Conservation (phyloP, 2,329 filamentous ascomycete genomes). For the Dothidotthia symphoricarpi region DNA sequence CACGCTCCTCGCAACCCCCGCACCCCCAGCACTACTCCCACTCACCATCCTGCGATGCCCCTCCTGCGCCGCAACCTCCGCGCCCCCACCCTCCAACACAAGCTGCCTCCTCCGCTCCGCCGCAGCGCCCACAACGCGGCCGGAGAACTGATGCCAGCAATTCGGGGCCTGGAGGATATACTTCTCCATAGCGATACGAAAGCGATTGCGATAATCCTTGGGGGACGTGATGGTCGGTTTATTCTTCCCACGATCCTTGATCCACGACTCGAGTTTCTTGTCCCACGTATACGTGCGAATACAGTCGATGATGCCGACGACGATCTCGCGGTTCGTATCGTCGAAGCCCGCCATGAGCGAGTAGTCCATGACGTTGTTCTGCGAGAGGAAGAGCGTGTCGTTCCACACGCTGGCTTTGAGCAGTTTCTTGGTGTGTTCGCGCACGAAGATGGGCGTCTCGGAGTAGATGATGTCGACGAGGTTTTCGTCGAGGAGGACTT, state of each 20-base stretch:
- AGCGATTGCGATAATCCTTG: slow-evolving; percentile 95
- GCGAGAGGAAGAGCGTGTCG: slow-evolving; percentile 89
- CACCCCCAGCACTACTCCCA: slow-evolving; percentile 10
- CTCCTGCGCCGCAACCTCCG: slow-evolving; percentile 1
- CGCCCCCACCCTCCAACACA: slow-evolving; percentile 10
- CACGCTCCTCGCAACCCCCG: slow-evolving; percentile 5
- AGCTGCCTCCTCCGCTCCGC: slow-evolving; percentile 17
- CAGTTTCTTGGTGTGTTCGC: slow-evolving; percentile 94
- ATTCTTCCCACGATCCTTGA: slow-evolving; percentile 89
- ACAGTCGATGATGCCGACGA: slow-evolving; percentile 95
- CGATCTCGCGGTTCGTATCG: slow-evolving; percentile 81
- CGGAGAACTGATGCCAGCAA: slow-evolving; percentile 68
- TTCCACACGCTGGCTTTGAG: slow-evolving; percentile 93
- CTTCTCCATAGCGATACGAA: slow-evolving; percentile 94
- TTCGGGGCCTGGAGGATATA: slow-evolving; percentile 74
- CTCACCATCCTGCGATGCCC: slow-evolving; percentile 20
- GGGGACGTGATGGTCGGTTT: slow-evolving; percentile 94
- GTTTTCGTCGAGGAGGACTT: slow-evolving; percentile 95
- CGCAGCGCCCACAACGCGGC: slow-evolving; percentile 19
- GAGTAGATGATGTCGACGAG: slow-evolving; percentile 96
- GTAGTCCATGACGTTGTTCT: slow-evolving; percentile 99
- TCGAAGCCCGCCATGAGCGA: slow-evolving; percentile 98
- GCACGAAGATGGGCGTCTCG: slow-evolving; percentile 89
- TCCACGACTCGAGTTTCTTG: slow-evolving; percentile 99
- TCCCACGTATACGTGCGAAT: slow-evolving; percentile 99